Evolutionary conservation across 148 eudicot genomes (phyloP), one percentile per base, ranked within the genome.

Genomic region (Silene uniflora): DNA sequence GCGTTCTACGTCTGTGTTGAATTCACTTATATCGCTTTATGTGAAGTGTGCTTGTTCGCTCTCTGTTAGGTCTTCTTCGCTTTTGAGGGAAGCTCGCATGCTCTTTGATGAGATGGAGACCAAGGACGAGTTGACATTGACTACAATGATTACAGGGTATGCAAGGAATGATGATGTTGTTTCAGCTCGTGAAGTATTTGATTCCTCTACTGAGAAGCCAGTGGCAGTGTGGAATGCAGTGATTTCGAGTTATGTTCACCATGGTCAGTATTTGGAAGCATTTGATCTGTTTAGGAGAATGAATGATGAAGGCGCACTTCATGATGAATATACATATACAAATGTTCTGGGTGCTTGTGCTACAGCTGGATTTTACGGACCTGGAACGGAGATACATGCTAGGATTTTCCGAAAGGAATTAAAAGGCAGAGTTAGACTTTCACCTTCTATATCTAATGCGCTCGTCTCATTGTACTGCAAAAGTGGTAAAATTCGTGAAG

Each of bases 191-290:
- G 72, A 75, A 44, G 78, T 87, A 65, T 89, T 89, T 73, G 84
- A 82, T 12, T 73, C 80, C 61, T 73, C 76, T 78, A 71, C 61
- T 49, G 87, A 80, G 73, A 87, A 85, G 76, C 77, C 81, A 42
- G 84, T 80, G 63, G 87, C 84, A 12, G 89, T 82, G 56, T 87
- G 92, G 92, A 89, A 87, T 79, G 87, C 91, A 2, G 82, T 88
- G 78, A 86, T 88, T 67, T 88, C 91, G 3, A 83, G 87, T 24
- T 85, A 70, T 67, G 86, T 85, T 55, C 88, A 87, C 56, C 82
- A 87, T 80, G 82, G 85, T 24, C 70, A 82, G 67, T 80, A 80
- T 67, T 21, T 67, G 19, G 79, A 85, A 73, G 92, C 88, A 35
- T 27, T 89, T 59, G 87, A 81, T 22, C 47, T 89, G 49, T 82